These are phyloP conservation scores for Cucumis cinereus DNA, from an alignment of 306 rosid species.

Conservation along the genomic window DNA sequence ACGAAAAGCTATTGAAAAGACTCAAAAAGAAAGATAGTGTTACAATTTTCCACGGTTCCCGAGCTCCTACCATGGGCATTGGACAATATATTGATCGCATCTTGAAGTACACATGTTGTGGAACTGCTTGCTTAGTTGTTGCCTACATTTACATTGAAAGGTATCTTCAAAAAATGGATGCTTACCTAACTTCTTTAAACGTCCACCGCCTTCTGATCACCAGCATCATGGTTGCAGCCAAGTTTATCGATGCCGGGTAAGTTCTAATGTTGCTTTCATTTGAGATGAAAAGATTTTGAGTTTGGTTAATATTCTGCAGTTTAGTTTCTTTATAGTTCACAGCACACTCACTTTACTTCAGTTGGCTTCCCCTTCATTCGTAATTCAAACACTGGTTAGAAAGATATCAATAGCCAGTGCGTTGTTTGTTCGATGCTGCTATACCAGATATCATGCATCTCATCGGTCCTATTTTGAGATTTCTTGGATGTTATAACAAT, in stretches of 20 bases:
- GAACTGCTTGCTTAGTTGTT: slow-evolving; percentile 42
- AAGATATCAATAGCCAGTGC: neutral
- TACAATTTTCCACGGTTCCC: slow-evolving; percentile 42
- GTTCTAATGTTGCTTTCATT: neutral
- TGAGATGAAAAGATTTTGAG: neutral
- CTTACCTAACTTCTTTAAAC: slow-evolving; percentile 41
- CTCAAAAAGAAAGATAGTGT: slow-evolving; percentile 15
- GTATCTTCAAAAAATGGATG: slow-evolving; percentile 20
- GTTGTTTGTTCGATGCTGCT: neutral
- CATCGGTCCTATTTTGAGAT: neutral
- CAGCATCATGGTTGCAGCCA: slow-evolving; percentile 42
- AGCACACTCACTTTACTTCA: neutral
- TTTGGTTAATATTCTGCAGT: neutral
- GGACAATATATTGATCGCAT: slow-evolving; percentile 45
- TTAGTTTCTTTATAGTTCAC: neutral
- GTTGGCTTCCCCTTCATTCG: neutral
- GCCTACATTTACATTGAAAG: slow-evolving; percentile 63
- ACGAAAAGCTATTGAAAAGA: slow-evolving; percentile 21
- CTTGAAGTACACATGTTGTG: slow-evolving; percentile 41
- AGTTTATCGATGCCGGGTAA: slow-evolving; percentile 41
- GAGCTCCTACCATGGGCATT: slow-evolving; percentile 39
- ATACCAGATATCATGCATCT: neutral
- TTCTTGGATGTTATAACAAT: neutral
- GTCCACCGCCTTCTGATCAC: slow-evolving; percentile 60
- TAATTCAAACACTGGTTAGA: neutral